Evolutionary conservation across 2,329 filamentous ascomycete species (phyloP).

Genomic region (Diaporthe capsici): DNA sequence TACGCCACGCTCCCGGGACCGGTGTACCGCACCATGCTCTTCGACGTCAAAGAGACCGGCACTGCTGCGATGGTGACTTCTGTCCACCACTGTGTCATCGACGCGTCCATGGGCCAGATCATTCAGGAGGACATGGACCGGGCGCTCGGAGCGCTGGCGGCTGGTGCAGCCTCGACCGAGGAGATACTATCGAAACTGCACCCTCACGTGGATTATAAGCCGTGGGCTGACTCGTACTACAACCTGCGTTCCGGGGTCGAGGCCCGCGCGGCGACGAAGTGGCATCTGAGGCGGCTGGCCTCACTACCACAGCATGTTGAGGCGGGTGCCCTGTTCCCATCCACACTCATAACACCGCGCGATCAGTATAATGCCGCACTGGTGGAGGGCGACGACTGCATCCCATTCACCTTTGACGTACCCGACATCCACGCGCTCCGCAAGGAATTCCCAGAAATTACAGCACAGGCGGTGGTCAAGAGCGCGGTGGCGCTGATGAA

Average conservation of each 20-base stretch:
- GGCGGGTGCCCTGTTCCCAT: constrained; percentile 23
- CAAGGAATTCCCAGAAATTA: constrained; percentile 33
- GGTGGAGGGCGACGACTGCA: constrained; percentile 33
- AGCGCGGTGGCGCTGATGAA: constrained; percentile 42
- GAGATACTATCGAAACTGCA: constrained; percentile 30
- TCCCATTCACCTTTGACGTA: constrained; percentile 38
- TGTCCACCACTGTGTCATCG: constrained; percentile 27
- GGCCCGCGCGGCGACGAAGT: constrained; percentile 40
- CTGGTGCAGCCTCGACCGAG: constrained; percentile 16
- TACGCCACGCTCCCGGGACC: constrained; percentile 32
- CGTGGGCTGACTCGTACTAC: constrained; percentile 44
- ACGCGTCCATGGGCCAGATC: constrained; percentile 34
- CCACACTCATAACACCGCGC: constrained; percentile 11
- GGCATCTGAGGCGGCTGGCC: constrained; percentile 38
- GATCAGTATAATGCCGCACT: constrained; percentile 29
- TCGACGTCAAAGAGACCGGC: constrained; percentile 34
- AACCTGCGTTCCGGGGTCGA: constrained; percentile 35
- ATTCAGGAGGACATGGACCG: constrained; percentile 35
- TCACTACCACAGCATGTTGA: constrained; percentile 24
- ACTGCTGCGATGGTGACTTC: constrained; percentile 23
- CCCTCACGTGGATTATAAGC: constrained; percentile 42
- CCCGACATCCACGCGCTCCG: constrained; percentile 40
- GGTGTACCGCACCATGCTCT: constrained; percentile 30
- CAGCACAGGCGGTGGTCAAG: constrained; percentile 39
- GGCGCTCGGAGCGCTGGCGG: neutral